These are phyloP conservation scores for Platismatia glauca DNA, from an alignment of 495 filamentous ascomycete species.

Conservation along the genomic window DNA sequence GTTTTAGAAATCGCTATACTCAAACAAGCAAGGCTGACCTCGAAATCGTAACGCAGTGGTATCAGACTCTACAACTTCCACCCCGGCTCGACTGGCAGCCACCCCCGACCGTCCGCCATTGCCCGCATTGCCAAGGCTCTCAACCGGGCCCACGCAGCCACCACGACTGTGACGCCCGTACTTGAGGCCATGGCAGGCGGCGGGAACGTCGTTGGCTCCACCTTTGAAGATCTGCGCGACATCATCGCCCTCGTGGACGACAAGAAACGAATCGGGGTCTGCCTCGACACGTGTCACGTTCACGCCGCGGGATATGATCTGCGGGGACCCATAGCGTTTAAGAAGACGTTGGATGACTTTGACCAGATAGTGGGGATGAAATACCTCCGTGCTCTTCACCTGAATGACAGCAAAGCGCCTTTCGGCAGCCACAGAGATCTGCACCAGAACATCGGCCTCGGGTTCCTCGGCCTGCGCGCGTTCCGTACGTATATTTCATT, in stretches of 20 bases:
- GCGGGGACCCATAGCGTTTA: constrained; percentile 62
- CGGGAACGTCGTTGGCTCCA: constrained; percentile 76
- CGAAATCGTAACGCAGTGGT: too few relatives aligned
- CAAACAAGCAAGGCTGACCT: too few relatives aligned
- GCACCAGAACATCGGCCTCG: constrained; percentile 90
- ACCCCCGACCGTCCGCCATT: constrained; percentile 58
- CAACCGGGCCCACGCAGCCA: constrained; percentile 69
- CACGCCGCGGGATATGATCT: constrained; percentile 93
- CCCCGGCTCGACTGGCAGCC: constrained; percentile 68
- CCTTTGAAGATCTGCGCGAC: constrained; percentile 75
- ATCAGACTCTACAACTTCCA: constrained; percentile 96
- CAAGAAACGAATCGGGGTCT: constrained; percentile 86
- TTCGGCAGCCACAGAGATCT: constrained; percentile 68
- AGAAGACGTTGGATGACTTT: constrained; percentile 62
- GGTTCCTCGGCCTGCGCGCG: constrained; percentile 79
- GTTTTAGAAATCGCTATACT: too few relatives aligned
- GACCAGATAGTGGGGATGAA: constrained; percentile 67
- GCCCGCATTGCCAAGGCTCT: constrained; percentile 67
- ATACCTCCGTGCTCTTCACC: constrained; percentile 76
- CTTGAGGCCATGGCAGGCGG: constrained; percentile 93
- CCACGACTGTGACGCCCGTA: constrained; percentile 65
- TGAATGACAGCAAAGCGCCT: constrained; percentile 92
- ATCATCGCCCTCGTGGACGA: constrained; percentile 71
- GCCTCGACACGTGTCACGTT: constrained; percentile 92
- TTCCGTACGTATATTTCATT: too few relatives aligned